Base-by-base conservation (phyloP, 139 green algal genomes). In the Chlorella vulgaris region DNA sequence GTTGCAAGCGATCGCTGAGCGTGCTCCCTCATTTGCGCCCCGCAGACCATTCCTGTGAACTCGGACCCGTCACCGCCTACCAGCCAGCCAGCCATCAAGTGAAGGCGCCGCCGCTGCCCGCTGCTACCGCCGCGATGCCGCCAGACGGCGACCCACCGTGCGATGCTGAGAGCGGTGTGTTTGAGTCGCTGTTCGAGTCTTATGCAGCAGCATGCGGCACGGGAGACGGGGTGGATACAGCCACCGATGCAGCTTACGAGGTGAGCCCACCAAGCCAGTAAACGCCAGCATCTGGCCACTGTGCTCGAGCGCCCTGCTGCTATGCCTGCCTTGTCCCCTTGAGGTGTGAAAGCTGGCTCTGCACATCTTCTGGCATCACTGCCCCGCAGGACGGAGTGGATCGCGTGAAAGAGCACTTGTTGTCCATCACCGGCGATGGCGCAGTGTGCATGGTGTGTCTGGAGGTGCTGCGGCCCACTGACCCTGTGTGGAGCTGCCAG, bases 401-500 rank as follows among this genome's bases (percentile, higher is more conserved):
- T 18, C 85, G 90, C 2, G 86, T 95, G 55, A 81, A 60, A 38
- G 88, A 94, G 82, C 86, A 89, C 79, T 69, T 95, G 69, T 53
- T 78, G 38, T 74, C 63, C 28, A 63, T 40, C 15, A 74, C 86
- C 38, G 81, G 73, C 35, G 84, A 91, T 42, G 80, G 62, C 19
- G 74, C 76, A 10, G 87, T 84, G 29, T 96, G 92, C 88, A 86
- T 93, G 24, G 91, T 96, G 42, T 90, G 86, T 74, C 61, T 90
- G 81, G 86, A 88, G 77, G 55, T 29, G 33, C 71, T 89, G 18
- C 36, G 29, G 31, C 43, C 51, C 21, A n/a, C 62, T 1, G 88
- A 94, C 69, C 88, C 90, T 0, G 74, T 94, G 15, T 96, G 93
- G 93, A 36, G 84, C 51, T 96, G 93, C 84, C 28, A 24, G 19